Evolutionary conservation across 768 basidiomycete genomes (phyloP).

Genomic region (Russula vinacea): DNA sequence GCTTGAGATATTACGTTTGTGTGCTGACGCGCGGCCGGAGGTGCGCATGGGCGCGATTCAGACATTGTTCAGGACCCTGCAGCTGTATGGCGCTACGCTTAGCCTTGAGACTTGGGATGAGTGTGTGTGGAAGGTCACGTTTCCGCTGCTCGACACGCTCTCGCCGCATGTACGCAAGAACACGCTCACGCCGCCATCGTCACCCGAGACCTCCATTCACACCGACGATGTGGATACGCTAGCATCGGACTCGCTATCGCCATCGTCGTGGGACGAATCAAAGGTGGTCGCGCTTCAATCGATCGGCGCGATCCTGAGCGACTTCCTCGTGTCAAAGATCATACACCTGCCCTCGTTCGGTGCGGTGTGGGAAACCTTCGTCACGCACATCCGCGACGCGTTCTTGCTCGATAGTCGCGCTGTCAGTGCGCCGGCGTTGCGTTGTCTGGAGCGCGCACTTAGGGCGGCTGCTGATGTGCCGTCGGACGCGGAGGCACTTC

Average conservation of each 20-base stretch:
- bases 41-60: constrained; percentile 93
- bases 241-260: constrained; percentile 36
- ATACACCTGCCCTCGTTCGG: constrained; percentile 67
- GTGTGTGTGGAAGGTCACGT: constrained; percentile 87
- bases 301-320: constrained; percentile 76
- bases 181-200: constrained; percentile 19
- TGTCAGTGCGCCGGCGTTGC: constrained; percentile 80
- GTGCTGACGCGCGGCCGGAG: constrained; percentile 78
- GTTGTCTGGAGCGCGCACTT: constrained; percentile 77
- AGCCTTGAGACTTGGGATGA: constrained; percentile 83
- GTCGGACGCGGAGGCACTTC: constrained; percentile 33
- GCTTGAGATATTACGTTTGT: constrained; percentile 76
- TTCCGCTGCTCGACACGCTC: constrained; percentile 76
- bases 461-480: constrained; percentile 54
- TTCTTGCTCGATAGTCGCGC: constrained; percentile 60
- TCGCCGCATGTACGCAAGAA: constrained; percentile 51
- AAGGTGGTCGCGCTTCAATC: constrained; percentile 83
- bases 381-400: constrained; percentile 65
- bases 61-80: constrained; percentile 90
- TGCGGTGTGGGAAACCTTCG: constrained; percentile 71
- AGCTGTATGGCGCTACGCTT: constrained; percentile 86
- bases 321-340: constrained; percentile 73
- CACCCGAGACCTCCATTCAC: constrained; percentile 23
- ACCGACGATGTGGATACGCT: not conserved
- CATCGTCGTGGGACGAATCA: constrained; percentile 79